phyloP scores from a whole-genome alignment of 2,329 filamentous ascomycete species.

The Pestalotiopsis sp. region DNA sequence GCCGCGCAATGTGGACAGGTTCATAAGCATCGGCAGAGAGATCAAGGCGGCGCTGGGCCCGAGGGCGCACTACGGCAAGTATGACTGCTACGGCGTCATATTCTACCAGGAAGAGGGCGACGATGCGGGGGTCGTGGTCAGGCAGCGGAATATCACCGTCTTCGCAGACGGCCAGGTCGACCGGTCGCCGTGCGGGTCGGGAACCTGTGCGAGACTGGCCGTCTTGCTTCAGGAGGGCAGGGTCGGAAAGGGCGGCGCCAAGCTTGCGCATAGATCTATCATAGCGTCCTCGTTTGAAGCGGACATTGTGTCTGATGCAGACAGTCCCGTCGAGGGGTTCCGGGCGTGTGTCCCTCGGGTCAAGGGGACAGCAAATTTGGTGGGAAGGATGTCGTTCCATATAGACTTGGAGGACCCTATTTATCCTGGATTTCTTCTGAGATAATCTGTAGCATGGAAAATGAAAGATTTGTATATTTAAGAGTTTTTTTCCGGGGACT shows the following conservation, averaged over 20 bases:
- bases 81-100: not conserved
- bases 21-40: not conserved
- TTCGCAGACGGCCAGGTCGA: not conserved
- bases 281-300: no score
- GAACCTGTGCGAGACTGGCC: not conserved
- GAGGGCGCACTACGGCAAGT: not conserved
- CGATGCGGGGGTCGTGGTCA: not conserved
- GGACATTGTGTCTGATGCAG: no score
- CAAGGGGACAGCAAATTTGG: no score
- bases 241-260: not conserved
- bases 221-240: not conserved
- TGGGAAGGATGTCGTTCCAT: no score
- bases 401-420: no score
- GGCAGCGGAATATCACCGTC: not conserved
- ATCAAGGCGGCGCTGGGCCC: not conserved
- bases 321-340: no score
- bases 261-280: no score
- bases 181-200: not conserved
- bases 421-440: no score
- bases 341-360: no score
- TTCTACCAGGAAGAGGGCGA: not conserved
- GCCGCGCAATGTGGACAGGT: not conserved
- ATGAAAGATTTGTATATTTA: no score
- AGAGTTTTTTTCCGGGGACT: no score
- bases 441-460: no score